Conservation (phyloP, 768 basidiomycete species). For the Sarcodon aspratus region DNA sequence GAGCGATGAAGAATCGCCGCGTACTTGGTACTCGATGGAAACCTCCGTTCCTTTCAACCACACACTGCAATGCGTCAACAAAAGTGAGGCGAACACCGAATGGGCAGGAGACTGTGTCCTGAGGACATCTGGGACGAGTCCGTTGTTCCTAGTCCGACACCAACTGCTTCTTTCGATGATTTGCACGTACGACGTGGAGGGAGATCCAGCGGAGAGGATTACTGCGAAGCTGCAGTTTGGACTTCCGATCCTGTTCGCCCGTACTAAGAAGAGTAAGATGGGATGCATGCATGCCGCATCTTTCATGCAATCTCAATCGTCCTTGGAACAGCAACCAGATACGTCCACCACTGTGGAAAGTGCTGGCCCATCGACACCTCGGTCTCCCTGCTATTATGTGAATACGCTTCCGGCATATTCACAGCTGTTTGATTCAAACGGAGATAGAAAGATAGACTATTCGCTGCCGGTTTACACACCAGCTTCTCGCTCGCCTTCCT, state of each 20-base stretch:
- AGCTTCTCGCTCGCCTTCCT: no score
- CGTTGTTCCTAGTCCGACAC: conserved; percentile 49
- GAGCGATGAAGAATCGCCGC: conserved; percentile 8
- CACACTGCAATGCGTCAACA: conserved; percentile 6
- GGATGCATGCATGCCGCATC: neutral
- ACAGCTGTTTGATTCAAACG: conserved; percentile 64
- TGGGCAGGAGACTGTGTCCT: conserved; percentile 29
- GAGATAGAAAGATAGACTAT: conserved; percentile 61
- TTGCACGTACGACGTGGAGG: conserved; percentile 41
- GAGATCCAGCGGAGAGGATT: conserved; percentile 9
- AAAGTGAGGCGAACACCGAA: conserved; percentile 9
- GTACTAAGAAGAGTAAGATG: neutral
- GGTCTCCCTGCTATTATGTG: conserved; percentile 10
- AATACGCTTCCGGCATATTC: conserved; percentile 60
- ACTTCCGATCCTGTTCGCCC: conserved; percentile 14
- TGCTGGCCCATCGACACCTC: neutral
- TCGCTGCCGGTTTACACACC: conserved; percentile 53
- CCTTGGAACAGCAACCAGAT: conserved; percentile 7
- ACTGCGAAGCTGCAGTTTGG: conserved; percentile 11
- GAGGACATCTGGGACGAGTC: conserved; percentile 36
- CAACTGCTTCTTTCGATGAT: conserved; percentile 39
- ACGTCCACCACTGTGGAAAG: conserved; percentile 3
- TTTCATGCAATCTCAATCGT: conserved; percentile 3
- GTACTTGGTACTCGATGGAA: conserved; percentile 50
- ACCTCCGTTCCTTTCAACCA: conserved; percentile 37